Evolutionary conservation across 2,329 filamentous ascomycete species (phyloP), one percentile per base, ranked within the genome.

Genomic region (Trichocomaceae sp.): DNA sequence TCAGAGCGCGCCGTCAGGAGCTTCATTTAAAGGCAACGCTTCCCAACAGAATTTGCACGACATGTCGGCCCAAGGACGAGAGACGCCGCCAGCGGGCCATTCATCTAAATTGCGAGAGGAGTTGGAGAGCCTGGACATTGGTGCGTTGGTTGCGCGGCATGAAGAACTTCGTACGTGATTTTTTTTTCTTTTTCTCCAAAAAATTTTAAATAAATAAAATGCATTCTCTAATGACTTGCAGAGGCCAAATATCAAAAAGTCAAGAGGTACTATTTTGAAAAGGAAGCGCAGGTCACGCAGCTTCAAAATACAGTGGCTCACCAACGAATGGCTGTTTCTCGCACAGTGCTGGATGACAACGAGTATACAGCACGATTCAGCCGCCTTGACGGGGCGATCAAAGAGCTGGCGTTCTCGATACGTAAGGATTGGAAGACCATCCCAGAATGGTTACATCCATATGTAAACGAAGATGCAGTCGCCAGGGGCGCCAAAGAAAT

Each of bases 241-340:
- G 91, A 93, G 66, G 84, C 83, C 62, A 99, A 99, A 75, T 99
- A 99, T 70, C 95, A 95, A 70, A 96, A 96, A 68, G 92, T 99
- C 56, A 99, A 99, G 77, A 85, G 90, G 54, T 88, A 96, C 64
- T 99, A 96, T 69, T 97, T 97, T 70, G 93, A 97, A 60, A 86
- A 95, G 63, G 87, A 86, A 61, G 80, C 84, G 17, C 91, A 96
- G 71, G 88, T 97, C 22, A 92, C 96, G 70, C 87, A 93, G 64
- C 80, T 99, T 17, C 93, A 99, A 70, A 97, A 99, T 70, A 93
- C 90, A n/a, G 83, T 99, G 52, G 93, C 93, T 56, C 93, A 96
- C 71, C 93, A 97, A 72, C 86, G 92, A 56, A 85, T 99, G 70
- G 93, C 93, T 2, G 87, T 95, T 68, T 97, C 92, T 20, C 87